Base-by-base conservation (phyloP, 371 early-diverging fungal species). In the Basidiobolus meristosporus region DNA sequence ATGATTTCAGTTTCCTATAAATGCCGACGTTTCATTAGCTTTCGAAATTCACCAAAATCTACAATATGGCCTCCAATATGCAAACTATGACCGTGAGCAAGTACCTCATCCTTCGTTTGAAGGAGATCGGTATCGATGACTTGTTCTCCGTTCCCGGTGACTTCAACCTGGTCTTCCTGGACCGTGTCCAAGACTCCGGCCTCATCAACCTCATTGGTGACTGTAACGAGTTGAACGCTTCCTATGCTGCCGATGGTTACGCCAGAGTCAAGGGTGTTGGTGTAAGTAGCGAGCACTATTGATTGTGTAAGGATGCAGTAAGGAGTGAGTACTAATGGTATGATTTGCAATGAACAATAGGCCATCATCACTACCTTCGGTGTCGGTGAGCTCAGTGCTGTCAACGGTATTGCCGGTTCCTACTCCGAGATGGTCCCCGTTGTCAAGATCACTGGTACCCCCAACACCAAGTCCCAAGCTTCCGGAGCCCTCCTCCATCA, bases 161-260 rank as follows among this genome's bases (percentile, higher is more conserved):
- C 31, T 56, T 48, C 42, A 52, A 52, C 22, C 26, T 56, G 45
- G 46, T 45, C 28, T 43, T 56, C 41, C 34, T 52, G 30, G 56
- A 56, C 36, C 30, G 34, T 10, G 30, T 56, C 15, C 49, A 52
- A 39, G 69, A 62, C 36, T 54, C 60, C 26, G 36, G 38, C 2
- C 50, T 52, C 0, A 34, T 63, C 7, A 41, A 47, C 2, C 61
- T 61, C n/a, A 20, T 31, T 14, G 37, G 41, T 19, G 14, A 21
- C 22, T 43, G 43, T 4, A 63, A 63, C 21, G 61, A 64, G 42
- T 31, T 64, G 14, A 64, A 67, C 11, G 57, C 59, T n/a, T 40
- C 61, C 3, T 63, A 63, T 48, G 59, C 68, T 1, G 65, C 65
- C 9, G 68, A 68, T 48, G 65, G 68, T 16, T 68, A 68, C 45